A percentile compares a stretch with the other conserved stretches of the same genome.
phyloP scores from a whole-genome alignment of 192 early-diverging fungal genomes.

The Coemansia sp. region DNA sequence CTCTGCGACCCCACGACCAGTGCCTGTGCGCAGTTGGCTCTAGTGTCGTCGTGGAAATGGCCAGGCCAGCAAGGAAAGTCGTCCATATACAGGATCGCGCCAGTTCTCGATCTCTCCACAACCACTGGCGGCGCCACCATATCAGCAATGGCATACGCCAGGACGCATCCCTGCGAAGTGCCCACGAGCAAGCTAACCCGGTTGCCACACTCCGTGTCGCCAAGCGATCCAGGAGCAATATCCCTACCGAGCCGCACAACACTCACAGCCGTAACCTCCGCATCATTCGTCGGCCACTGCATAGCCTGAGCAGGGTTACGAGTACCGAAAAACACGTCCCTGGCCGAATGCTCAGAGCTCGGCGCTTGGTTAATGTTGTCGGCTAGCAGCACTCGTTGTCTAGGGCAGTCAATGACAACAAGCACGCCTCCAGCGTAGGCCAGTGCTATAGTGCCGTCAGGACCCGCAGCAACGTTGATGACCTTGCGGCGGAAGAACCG shows the following conservation, averaged over 20 bases:
- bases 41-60: background rate
- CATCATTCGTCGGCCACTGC: background rate
- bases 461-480: constrained; percentile 4
- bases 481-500: constrained; percentile 23
- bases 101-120: background rate
- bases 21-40: background rate
- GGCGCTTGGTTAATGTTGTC: constrained; percentile 44
- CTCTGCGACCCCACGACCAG: constrained; percentile 13
- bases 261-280: background rate
- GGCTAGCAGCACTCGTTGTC: constrained; percentile 22
- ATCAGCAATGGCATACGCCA: constrained; percentile 14
- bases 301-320: background rate
- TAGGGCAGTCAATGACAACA: constrained; percentile 33
- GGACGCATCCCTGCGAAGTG: constrained; percentile 28
- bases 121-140: background rate
- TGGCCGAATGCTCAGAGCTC: background rate
- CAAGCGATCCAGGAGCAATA: background rate
- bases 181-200: constrained; percentile 12
- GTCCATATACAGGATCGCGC: background rate
- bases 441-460: constrained; percentile 24
- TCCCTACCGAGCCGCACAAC: constrained; percentile 3
- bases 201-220: background rate
- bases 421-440: constrained; percentile 26
- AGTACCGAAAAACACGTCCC: constrained; percentile 12
- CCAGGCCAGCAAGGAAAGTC: background rate